Base-by-base conservation (phyloP, 2,329 filamentous ascomycete species). In the Colletotrichum noveboracense region DNA sequence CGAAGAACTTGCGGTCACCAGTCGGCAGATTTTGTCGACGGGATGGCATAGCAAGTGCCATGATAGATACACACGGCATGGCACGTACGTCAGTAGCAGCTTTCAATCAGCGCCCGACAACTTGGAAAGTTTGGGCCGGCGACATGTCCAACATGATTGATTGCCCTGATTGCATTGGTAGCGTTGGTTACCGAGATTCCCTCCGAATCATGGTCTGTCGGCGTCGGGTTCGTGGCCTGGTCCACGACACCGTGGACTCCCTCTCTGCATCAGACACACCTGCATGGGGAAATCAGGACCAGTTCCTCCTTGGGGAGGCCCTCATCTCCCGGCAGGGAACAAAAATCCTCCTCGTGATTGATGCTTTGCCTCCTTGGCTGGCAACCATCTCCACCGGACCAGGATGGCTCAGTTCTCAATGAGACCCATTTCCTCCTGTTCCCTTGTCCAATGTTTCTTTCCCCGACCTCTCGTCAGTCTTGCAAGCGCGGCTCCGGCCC, bases 371-470 rank as follows among this genome's bases (percentile, higher is more conserved):
- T 75, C 62, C 70, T 68, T 73, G 73, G 64, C 70, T 73, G 73
- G 43, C 64, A 58, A 28, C 48, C 71, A 66, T 76, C 74, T 55
- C 74, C 74, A 76, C 71, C 66, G 28, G 74, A 43, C 74, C 10
- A 38, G 74, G 74, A 30, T 73, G 38, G 67, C 26, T 61, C 56
- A 60, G 62, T 76, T 65, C 71, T 36, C 36, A 48, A 30, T 48
- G 65, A 56, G 48, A 36, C 60, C 60, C 52, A 66, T 74, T 76
- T 76, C 74, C 34, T 66, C 38, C 66, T 66, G 26, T 43, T 32
- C 73, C 71, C 66, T 76, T 71, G 75, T 70, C 36, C 66, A 66
- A 65, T 66, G 66, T 76, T 76, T 70, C 76, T 66, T 77, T 80
- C 73, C 67, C 70, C 78, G 60, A 70, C 77, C 78, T 70, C 69